Base-by-base conservation (phyloP, 495 filamentous ascomycete genomes). In the Talaromyces liani region DNA sequence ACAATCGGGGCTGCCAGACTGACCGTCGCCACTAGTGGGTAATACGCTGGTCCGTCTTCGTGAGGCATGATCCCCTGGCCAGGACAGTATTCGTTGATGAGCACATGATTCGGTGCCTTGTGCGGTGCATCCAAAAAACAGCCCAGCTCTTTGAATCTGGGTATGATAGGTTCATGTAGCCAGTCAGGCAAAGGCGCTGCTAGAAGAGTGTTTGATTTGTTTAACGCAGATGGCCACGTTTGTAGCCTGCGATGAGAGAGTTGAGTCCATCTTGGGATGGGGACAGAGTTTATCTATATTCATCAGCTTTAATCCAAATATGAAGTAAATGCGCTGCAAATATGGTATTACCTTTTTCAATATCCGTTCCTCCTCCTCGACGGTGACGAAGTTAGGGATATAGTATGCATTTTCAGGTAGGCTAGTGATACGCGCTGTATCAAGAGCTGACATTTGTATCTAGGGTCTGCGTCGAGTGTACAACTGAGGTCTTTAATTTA, bases 51-150 rank as follows among this genome's bases (percentile, higher is more conserved):
- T 1, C 94, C 94, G 69, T 98, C 94, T 75, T 98, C 93, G 70
- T 98, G 94, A 60, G 93, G 86, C 90, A 97, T 93, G 65, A 98
- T 98, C 6, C 94, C 94, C 66, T 96, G 88, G 1, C 91, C 91
- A 0, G 91, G 86, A 1, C 73, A 75, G 73, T 98, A 98, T 74
- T 97, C 92, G 69, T 98, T 98, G 47, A 98, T 84, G 18, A 98
- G 80, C 55, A 94, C 89, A 78, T 98, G 94, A 65, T 98, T 98
- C 33, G 93, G 92, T 3, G 73, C 78, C 9, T 75, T 64, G 67
- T 97, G 93, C 27, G 93, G 90, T 25, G 91, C 84, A 20, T 81
- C 69, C 3, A 73, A 70, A 73, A 97, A 97, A 24, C 96, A 79
- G 56, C 75, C 73, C 0, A 86, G 72, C 4, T 61, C 66, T 18